phyloP scores from a whole-genome alignment of 495 filamentous ascomycete genomes.

The Lasiosphaeria miniovina region DNA sequence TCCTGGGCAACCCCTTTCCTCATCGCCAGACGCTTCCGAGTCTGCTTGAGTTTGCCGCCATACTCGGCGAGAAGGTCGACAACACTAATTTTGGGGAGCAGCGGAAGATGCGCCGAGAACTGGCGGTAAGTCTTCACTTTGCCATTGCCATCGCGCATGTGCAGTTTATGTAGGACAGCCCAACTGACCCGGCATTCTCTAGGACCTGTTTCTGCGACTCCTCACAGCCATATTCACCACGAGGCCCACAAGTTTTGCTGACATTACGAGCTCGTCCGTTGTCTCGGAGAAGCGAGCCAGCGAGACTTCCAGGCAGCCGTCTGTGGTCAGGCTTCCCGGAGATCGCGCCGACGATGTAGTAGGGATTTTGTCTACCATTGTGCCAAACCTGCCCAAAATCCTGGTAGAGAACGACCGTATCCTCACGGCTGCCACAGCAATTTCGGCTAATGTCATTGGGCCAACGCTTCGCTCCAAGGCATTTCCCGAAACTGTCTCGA shows the following conservation, averaged over 20 bases:
- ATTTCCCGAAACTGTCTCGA: conserved; percentile 83
- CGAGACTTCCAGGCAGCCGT: conserved; percentile 20
- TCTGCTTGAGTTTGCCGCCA: conserved; percentile 82
- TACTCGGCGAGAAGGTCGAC: conserved; percentile 89
- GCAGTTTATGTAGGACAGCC: background rate
- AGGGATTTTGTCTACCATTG: conserved; percentile 70
- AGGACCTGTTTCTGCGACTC: conserved; percentile 87
- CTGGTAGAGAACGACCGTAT: conserved; percentile 84
- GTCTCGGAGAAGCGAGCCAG: conserved; percentile 27
- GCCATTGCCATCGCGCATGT: background rate
- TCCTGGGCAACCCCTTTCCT: conserved; percentile 90
- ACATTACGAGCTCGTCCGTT: conserved; percentile 27
- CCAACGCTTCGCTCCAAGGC: conserved; percentile 79
- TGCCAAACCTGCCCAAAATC: conserved; percentile 81
- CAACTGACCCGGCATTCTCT: conserved; percentile 28
- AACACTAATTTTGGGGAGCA: conserved; percentile 98
- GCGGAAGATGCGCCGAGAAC: conserved; percentile 85
- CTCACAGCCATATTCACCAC: conserved; percentile 90
- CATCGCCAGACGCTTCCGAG: conserved; percentile 87
- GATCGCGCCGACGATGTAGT: conserved; percentile 71
- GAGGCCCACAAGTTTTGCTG: conserved; percentile 63
- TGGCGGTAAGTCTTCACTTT: conserved; percentile 63
- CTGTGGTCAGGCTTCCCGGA: conserved; percentile 29
- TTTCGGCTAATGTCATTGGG: conserved; percentile 78
- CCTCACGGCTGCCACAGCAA: conserved; percentile 67